Base-by-base conservation (phyloP, 768 basidiomycete species). In the Mycena vitilis region DNA sequence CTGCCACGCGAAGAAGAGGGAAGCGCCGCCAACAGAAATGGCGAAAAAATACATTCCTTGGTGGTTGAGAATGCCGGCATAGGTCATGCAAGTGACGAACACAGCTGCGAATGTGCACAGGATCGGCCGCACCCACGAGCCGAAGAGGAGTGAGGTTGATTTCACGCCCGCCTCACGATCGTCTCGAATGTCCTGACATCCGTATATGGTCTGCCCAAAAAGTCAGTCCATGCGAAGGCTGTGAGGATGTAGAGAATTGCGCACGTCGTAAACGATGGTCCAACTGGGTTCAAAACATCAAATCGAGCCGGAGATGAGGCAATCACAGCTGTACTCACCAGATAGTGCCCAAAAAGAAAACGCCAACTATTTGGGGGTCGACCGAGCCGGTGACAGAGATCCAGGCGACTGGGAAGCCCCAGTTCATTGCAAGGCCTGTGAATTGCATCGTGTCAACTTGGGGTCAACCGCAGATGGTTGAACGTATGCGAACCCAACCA, bases 401-500 rank as follows among this genome's bases (percentile, higher is more conserved):
- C 59, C 59, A 60, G 4, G 22, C 59, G 36, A 60, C 47, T 2
- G 47, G 59, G 10, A 47, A 48, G 7, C 59, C 59, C 59, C 59
- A 60, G 30, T 60, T 60, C 59, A 60, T 60, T 1, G 59, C 59
- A 34, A 60, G 45, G 34, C 59, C 59, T 60, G 20, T 10, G 40
- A 3, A 34, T 2, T 5, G 30, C 30, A 30, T 30, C 5, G 5
- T 3, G 2, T 30, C 5, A 2, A 30, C 30, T 30, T 5, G 5
- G 30, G 30, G 2, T 30, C 30, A 30, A 3, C 5, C 30, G 30
- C 3, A 5, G 5, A 30, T 30, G 30, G 30, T 30, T 2, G 30
- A 30, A 30, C 30, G 5, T 12, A 30, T 30, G 54, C 67, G 11
- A 63, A 77, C 76, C 76, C 23, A 78, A 69, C 74, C 74, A 78